Evolutionary conservation across 331 rosid species (phyloP).

Genomic region (Acacia pycnantha): DNA sequence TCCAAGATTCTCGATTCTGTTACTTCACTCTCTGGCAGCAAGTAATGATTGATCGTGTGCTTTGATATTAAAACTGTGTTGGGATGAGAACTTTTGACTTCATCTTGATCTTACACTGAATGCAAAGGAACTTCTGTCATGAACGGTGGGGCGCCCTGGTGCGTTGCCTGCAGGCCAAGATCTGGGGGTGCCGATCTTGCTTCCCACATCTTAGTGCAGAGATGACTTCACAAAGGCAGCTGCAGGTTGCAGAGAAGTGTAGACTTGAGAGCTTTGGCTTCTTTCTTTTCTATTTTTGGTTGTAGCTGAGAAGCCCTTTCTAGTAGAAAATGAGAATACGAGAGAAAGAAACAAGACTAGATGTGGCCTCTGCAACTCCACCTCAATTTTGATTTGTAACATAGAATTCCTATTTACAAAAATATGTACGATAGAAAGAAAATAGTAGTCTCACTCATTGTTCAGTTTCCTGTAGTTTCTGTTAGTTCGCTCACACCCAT

Average conservation of each 20-base stretch:
- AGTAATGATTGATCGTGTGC: background rate
- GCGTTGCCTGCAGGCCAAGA: conserved; percentile 24
- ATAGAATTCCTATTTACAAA: conserved; percentile 33
- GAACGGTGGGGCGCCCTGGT: conserved; percentile 17
- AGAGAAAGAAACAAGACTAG: conserved; percentile 65
- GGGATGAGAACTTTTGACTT: conserved; percentile 17
- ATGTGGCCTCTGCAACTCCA: conserved; percentile 73
- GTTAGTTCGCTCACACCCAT: background rate
- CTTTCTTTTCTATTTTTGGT: conserved; percentile 46
- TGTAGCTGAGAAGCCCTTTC: conserved; percentile 55
- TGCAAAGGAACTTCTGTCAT: conserved; percentile 9
- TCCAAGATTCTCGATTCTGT: background rate
- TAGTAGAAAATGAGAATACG: conserved; percentile 54
- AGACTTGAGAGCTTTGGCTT: conserved; percentile 45
- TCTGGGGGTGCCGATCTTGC: conserved; percentile 16
- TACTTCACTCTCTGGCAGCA: background rate
- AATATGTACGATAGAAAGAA: conserved; percentile 63
- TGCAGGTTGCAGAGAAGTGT: conserved; percentile 41
- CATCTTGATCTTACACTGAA: conserved; percentile 18
- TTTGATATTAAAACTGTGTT: background rate
- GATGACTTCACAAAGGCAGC: conserved; percentile 43
- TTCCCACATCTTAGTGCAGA: conserved; percentile 24
- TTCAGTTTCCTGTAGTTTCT: conserved; percentile 27
- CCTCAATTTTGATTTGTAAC: conserved; percentile 97
- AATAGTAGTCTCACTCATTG: conserved; percentile 49